A percentile compares a stretch with the other conserved stretches of the same genome.
Evolutionary conservation across 1,284 basidiomycete genomes (phyloP).

Genomic region (Sphagnurus paluster): DNA sequence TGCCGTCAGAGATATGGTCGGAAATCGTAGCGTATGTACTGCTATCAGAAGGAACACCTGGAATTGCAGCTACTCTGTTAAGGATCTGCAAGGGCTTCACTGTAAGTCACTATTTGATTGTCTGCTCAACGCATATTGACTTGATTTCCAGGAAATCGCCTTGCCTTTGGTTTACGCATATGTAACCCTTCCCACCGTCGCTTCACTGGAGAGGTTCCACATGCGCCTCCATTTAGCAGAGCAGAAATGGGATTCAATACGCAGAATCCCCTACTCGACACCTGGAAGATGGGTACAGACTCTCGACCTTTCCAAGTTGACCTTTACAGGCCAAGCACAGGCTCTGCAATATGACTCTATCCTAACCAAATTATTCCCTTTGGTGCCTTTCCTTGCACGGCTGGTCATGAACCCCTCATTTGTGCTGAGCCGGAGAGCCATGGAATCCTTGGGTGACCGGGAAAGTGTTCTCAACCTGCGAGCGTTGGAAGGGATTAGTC

Average conservation of each 20-base stretch:
- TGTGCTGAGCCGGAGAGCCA: constrained; percentile 58
- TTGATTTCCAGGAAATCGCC: constrained; percentile 54
- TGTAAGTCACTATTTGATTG: constrained; percentile 44
- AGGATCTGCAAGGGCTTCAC: constrained; percentile 71
- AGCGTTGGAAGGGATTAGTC: constrained; percentile 62
- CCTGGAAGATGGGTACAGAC: constrained; percentile 82
- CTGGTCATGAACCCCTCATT: constrained; percentile 64
- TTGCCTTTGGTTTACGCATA: constrained; percentile 67
- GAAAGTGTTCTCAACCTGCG: constrained; percentile 55
- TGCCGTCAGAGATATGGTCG: constrained; percentile 75
- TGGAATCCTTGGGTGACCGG: constrained; percentile 54
- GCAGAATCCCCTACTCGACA: constrained; percentile 78
- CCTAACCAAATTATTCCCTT: constrained; percentile 62
- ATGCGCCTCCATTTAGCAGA: constrained; percentile 60
- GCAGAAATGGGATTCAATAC: constrained; percentile 81
- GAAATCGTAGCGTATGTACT: constrained; percentile 57
- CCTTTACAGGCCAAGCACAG: constrained; percentile 42
- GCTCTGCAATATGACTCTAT: constrained; percentile 57
- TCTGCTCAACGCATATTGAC: background rate
- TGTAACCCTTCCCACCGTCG: constrained; percentile 47
- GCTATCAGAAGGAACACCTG: constrained; percentile 19
- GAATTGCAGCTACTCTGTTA: constrained; percentile 42
- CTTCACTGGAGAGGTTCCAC: constrained; percentile 58
- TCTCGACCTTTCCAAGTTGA: constrained; percentile 66
- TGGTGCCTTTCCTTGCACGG: constrained; percentile 66